These are phyloP conservation scores for Apium graveolens DNA, from an alignment of 129 eudicot genomes.

Conservation along the genomic window DNA sequence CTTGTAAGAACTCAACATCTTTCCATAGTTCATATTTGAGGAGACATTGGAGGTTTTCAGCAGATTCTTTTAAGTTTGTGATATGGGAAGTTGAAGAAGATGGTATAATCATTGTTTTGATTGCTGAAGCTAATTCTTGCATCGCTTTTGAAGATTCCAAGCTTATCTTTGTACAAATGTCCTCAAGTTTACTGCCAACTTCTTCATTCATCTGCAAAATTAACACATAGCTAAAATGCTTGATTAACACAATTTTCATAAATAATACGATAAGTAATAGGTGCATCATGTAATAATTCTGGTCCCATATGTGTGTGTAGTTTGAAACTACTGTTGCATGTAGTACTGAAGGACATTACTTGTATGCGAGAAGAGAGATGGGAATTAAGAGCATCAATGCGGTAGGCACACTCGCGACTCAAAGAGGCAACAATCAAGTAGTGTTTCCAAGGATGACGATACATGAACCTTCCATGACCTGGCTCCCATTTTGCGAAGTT, in stretches of 20 bases:
- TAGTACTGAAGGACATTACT: conserved; percentile 22
- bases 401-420: conserved; percentile 62
- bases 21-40: conserved; percentile 24
- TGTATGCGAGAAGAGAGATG: conserved; percentile 37
- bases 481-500: conserved; percentile 98
- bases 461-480: conserved; percentile 55
- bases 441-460: conserved; percentile 73
- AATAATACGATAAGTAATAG: no score
- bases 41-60: conserved; percentile 26
- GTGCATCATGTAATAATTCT: neutral
- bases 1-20: conserved; percentile 17
- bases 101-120: conserved; percentile 36
- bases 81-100: conserved; percentile 18
- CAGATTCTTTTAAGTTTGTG: conserved; percentile 23
- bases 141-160: conserved; percentile 44
- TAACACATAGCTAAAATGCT: neutral
- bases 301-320: neutral
- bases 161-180: conserved; percentile 46
- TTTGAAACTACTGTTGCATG: no score
- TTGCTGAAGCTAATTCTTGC: conserved; percentile 40
- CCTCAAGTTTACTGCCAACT: conserved; percentile 33
- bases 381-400: conserved; percentile 56
- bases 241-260: no score
- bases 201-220: conserved; percentile 29
- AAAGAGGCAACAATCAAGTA: conserved; percentile 54